A percentile compares a stretch with the other conserved stretches of the same genome.
Conservation (phyloP, 495 filamentous ascomycete species). For the Xylaria cubensis region DNA sequence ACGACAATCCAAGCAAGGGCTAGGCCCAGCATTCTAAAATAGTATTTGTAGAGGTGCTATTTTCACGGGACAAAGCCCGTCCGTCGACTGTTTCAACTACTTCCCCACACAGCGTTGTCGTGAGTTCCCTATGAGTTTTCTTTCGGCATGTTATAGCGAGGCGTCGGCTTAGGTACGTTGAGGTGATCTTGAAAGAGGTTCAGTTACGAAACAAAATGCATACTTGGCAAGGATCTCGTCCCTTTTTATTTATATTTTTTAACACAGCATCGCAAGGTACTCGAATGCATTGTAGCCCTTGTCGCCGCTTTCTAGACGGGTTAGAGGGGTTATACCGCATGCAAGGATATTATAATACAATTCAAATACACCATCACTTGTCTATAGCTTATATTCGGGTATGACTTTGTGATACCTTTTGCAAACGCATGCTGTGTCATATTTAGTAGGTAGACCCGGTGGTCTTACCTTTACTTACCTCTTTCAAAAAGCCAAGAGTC, state of each 20-base stretch:
- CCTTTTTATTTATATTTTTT: constrained; percentile 1
- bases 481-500: background rate
- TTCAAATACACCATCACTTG: constrained; percentile 19
- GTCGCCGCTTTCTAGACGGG: constrained; percentile 28
- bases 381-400: background rate
- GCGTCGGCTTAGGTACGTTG: constrained; percentile 45
- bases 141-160: constrained; percentile 45
- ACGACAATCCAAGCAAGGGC: constrained; percentile 86
- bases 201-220: constrained; percentile 40
- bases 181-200: constrained; percentile 40
- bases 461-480: background rate
- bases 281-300: constrained; percentile 20
- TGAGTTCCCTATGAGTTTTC: constrained; percentile 20
- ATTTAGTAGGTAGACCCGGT: background rate
- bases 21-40: constrained; percentile 77
- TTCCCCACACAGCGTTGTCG: constrained; percentile 17
- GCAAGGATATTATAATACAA: constrained; percentile 23
- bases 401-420: background rate
- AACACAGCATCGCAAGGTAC: constrained; percentile 25
- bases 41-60: constrained; percentile 27
- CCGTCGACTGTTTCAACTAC: constrained; percentile 25
- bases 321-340: constrained; percentile 23
- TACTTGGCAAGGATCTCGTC: constrained; percentile 27
- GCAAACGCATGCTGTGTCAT: background rate
- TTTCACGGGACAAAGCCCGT: constrained; percentile 17